Conservation (phyloP, 257 asterid genomes). For the Capsicum chinense region DNA sequence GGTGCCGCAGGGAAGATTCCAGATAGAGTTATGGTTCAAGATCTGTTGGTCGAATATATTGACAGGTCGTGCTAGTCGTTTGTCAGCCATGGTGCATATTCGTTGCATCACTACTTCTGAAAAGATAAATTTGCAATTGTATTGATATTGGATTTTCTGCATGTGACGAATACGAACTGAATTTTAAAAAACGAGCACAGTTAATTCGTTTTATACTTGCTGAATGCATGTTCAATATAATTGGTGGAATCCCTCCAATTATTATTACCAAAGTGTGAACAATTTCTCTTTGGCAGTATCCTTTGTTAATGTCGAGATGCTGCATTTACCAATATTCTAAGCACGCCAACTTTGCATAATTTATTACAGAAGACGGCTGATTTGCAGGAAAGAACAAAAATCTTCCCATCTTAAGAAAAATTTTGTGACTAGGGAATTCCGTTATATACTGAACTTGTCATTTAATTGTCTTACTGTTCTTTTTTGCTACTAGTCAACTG, state of each 20-base stretch:
- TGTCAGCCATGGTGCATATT: slow-evolving; percentile 25
- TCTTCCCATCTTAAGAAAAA: neutral
- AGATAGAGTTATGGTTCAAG: slow-evolving; percentile 88
- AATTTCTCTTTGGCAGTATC: neutral
- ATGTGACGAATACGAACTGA: neutral
- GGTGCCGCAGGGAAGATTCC: slow-evolving; percentile 99
- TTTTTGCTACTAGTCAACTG: too few species aligned
- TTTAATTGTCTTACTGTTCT: neutral
- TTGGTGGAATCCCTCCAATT: neutral
- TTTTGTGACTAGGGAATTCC: neutral
- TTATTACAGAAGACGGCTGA: neutral
- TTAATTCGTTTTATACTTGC: slow-evolving; percentile 14
- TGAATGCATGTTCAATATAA: neutral
- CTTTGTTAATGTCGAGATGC: neutral
- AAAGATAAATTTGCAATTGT: neutral
- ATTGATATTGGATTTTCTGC: neutral
- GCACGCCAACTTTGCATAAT: neutral
- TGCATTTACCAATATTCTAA: neutral
- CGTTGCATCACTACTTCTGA: slow-evolving; percentile 20
- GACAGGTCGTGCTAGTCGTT: slow-evolving; percentile 68
- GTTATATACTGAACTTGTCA: neutral
- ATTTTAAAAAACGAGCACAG: neutral
- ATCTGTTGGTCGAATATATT: slow-evolving; percentile 92
- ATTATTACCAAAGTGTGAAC: neutral
- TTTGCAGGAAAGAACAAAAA: neutral